These are phyloP conservation scores for Suhomyces faveliae DNA, from an alignment of 805 yeast genomes.

Conservation along the genomic window DNA sequence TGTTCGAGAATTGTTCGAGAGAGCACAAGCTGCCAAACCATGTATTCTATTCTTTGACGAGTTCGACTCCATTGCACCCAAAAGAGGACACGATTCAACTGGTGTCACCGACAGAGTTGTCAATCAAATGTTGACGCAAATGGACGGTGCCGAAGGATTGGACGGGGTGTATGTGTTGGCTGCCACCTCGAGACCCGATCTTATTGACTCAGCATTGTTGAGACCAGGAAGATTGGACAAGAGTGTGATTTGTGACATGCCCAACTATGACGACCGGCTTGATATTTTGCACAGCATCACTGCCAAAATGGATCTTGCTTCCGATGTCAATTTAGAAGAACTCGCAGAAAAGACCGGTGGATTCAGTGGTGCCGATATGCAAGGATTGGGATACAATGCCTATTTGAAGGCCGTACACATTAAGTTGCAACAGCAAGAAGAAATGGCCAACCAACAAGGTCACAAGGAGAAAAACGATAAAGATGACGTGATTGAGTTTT, in stretches of 20 bases:
- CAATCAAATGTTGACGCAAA: conserved; percentile 93
- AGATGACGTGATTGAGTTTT: conserved; percentile 34
- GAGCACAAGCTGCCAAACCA: conserved; percentile 94
- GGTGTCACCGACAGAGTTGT: conserved; percentile 98
- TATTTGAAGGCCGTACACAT: conserved; percentile 82
- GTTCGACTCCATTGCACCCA: conserved; percentile 95
- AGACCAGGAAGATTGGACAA: conserved; percentile 97
- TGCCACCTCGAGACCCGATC: conserved; percentile 93
- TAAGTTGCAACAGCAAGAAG: conserved; percentile 52
- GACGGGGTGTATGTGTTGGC: conserved; percentile 97
- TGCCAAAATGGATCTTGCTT: conserved; percentile 56
- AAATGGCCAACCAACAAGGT: conserved; percentile 10
- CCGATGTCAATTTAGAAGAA: conserved; percentile 48
- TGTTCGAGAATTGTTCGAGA: conserved; percentile 86
- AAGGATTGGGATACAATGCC: conserved; percentile 88
- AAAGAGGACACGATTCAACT: conserved; percentile 96
- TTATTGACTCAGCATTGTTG: conserved; percentile 89
- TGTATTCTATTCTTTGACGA: conserved; percentile 93
- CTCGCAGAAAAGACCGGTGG: conserved; percentile 68
- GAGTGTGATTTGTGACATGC: conserved; percentile 87
- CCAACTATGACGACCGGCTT: conserved; percentile 62
- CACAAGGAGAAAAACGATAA: conserved; percentile 7
- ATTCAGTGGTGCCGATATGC: conserved; percentile 92
- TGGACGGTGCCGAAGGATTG: conserved; percentile 97
- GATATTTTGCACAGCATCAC: conserved; percentile 66